Evolutionary conservation across 2,329 filamentous ascomycete genomes (phyloP).

Genomic region (Cadophora malorum): DNA sequence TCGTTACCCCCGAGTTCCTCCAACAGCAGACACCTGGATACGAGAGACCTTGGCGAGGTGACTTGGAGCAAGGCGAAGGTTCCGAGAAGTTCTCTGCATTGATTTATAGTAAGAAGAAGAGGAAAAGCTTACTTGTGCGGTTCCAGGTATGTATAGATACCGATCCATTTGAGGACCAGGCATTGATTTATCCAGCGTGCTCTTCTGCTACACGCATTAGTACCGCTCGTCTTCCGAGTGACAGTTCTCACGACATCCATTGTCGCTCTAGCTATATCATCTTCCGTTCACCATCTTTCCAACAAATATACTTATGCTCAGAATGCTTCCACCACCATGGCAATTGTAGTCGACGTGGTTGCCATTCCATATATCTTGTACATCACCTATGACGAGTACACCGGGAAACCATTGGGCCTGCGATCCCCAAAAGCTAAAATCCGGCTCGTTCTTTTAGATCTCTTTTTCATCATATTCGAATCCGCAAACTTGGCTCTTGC

Average conservation of each 20-base stretch:
- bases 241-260: constrained; percentile 84
- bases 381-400: constrained; percentile 97
- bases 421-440: constrained; percentile 86
- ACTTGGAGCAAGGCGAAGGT: constrained; percentile 40
- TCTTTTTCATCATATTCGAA: constrained; percentile 98
- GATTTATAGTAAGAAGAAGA: constrained; percentile 41
- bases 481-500: constrained; percentile 90
- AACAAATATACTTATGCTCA: constrained; percentile 55
- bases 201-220: constrained; percentile 61
- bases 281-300: constrained; percentile 69
- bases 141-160: constrained; percentile 38
- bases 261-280: constrained; percentile 79
- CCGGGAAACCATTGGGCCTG: constrained; percentile 87
- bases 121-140: constrained; percentile 37
- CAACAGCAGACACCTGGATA: constrained; percentile 44
- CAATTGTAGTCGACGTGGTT: constrained; percentile 85
- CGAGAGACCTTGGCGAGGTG: constrained; percentile 45
- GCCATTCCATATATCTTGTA: constrained; percentile 91
- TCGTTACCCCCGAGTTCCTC: constrained; percentile 42
- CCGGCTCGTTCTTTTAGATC: constrained; percentile 85
- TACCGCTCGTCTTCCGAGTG: constrained; percentile 83
- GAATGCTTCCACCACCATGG: constrained; percentile 82
- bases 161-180: neutral
- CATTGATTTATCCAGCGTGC: constrained; percentile 37
- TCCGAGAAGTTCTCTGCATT: constrained; percentile 40